These are phyloP conservation scores for Eremothecium coryli DNA, from an alignment of 1,139 yeast genomes.

Conservation along the genomic window DNA sequence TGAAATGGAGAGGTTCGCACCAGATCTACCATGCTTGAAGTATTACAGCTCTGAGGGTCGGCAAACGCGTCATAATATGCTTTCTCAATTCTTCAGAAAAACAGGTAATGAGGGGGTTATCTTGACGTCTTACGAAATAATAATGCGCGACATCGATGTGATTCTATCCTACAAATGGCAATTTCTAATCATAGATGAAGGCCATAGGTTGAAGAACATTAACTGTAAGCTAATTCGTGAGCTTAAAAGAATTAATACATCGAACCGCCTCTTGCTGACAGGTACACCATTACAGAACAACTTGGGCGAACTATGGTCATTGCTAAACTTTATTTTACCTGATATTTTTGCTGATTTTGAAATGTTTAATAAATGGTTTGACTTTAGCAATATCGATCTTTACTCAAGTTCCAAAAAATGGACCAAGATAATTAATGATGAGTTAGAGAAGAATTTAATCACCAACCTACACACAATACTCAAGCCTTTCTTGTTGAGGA, in stretches of 20 bases:
- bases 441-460: conserved; percentile 54
- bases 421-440: conserved; percentile 42
- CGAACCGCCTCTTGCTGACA: conserved; percentile 68
- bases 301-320: conserved; percentile 80
- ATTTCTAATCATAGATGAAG: conserved; percentile 89
- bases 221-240: conserved; percentile 66
- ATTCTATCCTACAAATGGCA: conserved; percentile 50
- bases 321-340: conserved; percentile 80
- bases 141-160: conserved; percentile 56
- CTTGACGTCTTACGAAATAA: conserved; percentile 74
- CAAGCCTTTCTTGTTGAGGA: conserved; percentile 75
- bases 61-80: conserved; percentile 39
- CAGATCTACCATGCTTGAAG: conserved; percentile 50
- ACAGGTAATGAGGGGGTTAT: conserved; percentile 40
- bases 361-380: conserved; percentile 89
- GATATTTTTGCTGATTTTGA: conserved; percentile 87
- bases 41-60: conserved; percentile 54
- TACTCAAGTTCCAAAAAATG: conserved; percentile 36
- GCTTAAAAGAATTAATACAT: conserved; percentile 54
- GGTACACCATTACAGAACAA: conserved; percentile 95
- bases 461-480: conserved; percentile 76
- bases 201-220: conserved; percentile 80
- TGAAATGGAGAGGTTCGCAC: conserved; percentile 69
- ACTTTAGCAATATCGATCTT: conserved; percentile 44
- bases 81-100: conserved; percentile 31